phyloP scores from a whole-genome alignment of 2,329 filamentous ascomycete genomes.

The Chrysosphaeria jannelii region DNA sequence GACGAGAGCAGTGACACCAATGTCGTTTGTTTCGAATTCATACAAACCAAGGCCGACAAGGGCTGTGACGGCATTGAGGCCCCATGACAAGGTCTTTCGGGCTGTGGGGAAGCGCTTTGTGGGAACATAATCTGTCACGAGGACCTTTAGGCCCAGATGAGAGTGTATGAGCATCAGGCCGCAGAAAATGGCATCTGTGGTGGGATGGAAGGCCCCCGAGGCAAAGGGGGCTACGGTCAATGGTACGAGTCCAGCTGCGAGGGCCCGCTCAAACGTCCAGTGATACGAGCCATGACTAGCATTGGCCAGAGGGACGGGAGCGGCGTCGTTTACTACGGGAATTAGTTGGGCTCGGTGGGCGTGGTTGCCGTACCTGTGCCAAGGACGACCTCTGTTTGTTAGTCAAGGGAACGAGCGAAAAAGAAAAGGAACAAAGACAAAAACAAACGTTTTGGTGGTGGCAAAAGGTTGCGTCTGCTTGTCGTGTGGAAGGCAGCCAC shows the following conservation, averaged over 20 bases:
- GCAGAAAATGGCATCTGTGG: slow-evolving; percentile 63
- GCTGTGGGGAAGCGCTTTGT: slow-evolving; percentile 33
- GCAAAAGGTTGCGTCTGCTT: slow-evolving; percentile 42
- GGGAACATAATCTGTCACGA: slow-evolving; percentile 81
- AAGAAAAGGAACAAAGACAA: too few relatives aligned
- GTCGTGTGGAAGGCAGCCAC: slow-evolving; percentile 79
- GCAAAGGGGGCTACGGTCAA: slow-evolving; percentile 79
- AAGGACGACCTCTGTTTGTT: slow-evolving; percentile 31
- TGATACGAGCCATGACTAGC: slow-evolving; percentile 85
- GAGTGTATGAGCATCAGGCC: slow-evolving; percentile 66
- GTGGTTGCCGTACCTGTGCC: slow-evolving; percentile 38
- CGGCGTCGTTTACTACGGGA: slow-evolving; percentile 57
- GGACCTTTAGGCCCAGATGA: slow-evolving; percentile 78
- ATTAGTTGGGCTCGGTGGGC: neutral
- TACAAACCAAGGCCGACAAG: slow-evolving; percentile 71
- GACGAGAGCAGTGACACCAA: slow-evolving; percentile 71
- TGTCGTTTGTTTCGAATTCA: slow-evolving; percentile 97
- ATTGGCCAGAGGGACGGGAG: slow-evolving; percentile 36
- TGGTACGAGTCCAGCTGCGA: slow-evolving; percentile 58
- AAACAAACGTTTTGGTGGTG: slow-evolving; percentile 54
- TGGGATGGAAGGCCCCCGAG: slow-evolving; percentile 67
- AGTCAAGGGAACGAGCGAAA: too few relatives aligned
- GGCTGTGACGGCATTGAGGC: slow-evolving; percentile 47
- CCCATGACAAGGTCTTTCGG: slow-evolving; percentile 42
- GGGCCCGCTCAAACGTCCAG: slow-evolving; percentile 81